phyloP scores from a whole-genome alignment of 768 basidiomycete genomes.

The Royoungia palumana region DNA sequence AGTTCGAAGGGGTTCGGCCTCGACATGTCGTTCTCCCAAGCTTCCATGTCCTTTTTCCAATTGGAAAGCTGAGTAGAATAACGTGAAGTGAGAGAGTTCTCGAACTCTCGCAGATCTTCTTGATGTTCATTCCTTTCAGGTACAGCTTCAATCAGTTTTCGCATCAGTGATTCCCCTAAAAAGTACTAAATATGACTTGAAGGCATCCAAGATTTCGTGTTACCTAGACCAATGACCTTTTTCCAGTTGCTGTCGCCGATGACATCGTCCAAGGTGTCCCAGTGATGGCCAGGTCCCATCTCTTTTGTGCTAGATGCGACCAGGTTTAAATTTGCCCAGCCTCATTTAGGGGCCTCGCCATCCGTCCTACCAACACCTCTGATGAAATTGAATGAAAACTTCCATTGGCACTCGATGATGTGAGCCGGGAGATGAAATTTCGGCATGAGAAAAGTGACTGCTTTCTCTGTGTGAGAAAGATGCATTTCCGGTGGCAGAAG shows the following conservation, averaged over 20 bases:
- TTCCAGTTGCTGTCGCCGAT: constrained; percentile 37
- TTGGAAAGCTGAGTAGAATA: neutral
- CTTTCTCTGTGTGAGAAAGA: too few species aligned
- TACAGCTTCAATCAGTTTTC: neutral
- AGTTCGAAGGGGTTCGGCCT: constrained; percentile 8
- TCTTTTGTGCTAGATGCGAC: constrained; percentile 32
- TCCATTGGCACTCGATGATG: constrained; percentile 23
- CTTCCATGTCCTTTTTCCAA: constrained; percentile 1
- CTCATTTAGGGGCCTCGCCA: constrained; percentile 36
- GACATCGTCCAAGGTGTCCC: constrained; percentile 37
- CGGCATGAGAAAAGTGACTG: constrained; percentile 23
- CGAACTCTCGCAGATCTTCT: constrained; percentile 4
- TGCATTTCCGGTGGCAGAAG: too few species aligned
- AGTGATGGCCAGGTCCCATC: constrained; percentile 33
- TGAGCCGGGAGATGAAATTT: constrained; percentile 40
- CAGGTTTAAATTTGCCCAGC: constrained; percentile 36
- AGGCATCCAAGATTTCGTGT: too few species aligned
- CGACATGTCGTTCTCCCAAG: too few species aligned
- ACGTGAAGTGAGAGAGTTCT: neutral
- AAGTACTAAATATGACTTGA: too few species aligned
- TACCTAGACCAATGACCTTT: constrained; percentile 29
- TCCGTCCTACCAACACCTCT: neutral
- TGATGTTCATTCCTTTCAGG: constrained; percentile 6
- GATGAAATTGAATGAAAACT: constrained; percentile 31
- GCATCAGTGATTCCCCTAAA: neutral